Base-by-base conservation (phyloP, 2,329 filamentous ascomycete species). In the Colletotrichum tofieldiae region DNA sequence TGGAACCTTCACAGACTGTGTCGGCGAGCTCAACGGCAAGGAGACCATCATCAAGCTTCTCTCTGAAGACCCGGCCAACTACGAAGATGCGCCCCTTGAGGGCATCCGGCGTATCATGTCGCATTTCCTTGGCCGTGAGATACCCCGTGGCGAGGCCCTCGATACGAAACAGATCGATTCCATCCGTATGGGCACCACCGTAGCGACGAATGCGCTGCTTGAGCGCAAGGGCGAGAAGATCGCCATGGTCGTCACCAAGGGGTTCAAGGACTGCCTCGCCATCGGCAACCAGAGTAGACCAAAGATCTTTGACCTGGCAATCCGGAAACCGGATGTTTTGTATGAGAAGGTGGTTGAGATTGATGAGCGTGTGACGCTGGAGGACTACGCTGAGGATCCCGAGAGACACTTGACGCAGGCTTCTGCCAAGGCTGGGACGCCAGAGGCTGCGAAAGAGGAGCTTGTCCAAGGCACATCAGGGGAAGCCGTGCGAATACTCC, bases 101-200 rank as follows among this genome's bases (percentile, higher is more conserved):
- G 95, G 95, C 37, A 98, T 98, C 79, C 91, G 95, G 20, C 92
- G 95, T 70, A 91, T 98, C 68, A 90, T 98, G 82, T 92, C 92
- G 75, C 91, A 90, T 76, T 97, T 97, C 81, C 90, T 91, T 2
- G 87, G 88, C 65, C 87, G 88, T 70, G 92, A 96, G 5, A 95
- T 97, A 55, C 93, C 94, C 4, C 91, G 95, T 59, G 94, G 94
- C 35, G 86, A 95, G 79, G 86, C 93, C 1, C 85, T 98, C 11
- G 94, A 98, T 81, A 98, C 95, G 1, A 90, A 91, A 23, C 84
- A 91, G 78, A 97, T 98, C 76, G 94, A 96, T 76, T 95, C 93
- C 67, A 98, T 98, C 80, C 92, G 95, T 59, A 98, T 98, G 95
- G 95, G 95, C 55, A 98, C 95, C 1, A 98, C 95, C 0, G 95